These are phyloP conservation scores for Myrica gale DNA, from an alignment of 306 rosid genomes.

Conservation along the genomic window DNA sequence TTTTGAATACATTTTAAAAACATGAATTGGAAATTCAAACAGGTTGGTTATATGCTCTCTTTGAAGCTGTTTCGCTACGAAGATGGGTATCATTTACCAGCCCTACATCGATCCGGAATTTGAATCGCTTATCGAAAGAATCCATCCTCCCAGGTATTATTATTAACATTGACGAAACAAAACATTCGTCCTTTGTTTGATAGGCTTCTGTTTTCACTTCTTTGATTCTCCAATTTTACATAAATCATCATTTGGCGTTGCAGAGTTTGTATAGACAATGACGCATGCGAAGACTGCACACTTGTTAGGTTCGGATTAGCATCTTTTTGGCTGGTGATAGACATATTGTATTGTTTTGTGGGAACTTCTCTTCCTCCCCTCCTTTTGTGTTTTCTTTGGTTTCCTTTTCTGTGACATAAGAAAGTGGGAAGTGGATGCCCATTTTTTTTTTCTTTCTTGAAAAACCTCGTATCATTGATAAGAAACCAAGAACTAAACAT, in stretches of 20 bases:
- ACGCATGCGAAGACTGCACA: slow-evolving; percentile 63
- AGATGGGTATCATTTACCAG: slow-evolving; percentile 57
- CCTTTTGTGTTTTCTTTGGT: neutral
- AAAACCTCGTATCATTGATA: no score
- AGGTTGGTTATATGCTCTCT: neutral
- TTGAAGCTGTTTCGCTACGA: slow-evolving; percentile 12
- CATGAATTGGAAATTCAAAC: slow-evolving; percentile 3
- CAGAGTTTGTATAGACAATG: slow-evolving; percentile 90
- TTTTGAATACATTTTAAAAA: slow-evolving; percentile 9
- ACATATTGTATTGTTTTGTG: neutral
- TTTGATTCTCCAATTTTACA: neutral
- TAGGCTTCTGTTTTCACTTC: neutral
- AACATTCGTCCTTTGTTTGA: no score
- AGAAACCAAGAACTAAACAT: no score
- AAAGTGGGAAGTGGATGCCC: neutral
- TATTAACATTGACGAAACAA: neutral
- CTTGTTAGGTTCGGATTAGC: slow-evolving; percentile 65
- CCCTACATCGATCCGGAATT: slow-evolving; percentile 62
- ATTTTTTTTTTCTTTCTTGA: no score
- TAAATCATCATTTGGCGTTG: neutral
- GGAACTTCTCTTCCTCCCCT: neutral
- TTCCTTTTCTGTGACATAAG: neutral
- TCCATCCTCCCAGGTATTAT: slow-evolving; percentile 79
- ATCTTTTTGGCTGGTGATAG: slow-evolving; percentile 13
- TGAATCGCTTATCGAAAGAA: slow-evolving; percentile 76